Base-by-base conservation (phyloP, 2,329 filamentous ascomycete species). In the Diaporthe sp. region DNA sequence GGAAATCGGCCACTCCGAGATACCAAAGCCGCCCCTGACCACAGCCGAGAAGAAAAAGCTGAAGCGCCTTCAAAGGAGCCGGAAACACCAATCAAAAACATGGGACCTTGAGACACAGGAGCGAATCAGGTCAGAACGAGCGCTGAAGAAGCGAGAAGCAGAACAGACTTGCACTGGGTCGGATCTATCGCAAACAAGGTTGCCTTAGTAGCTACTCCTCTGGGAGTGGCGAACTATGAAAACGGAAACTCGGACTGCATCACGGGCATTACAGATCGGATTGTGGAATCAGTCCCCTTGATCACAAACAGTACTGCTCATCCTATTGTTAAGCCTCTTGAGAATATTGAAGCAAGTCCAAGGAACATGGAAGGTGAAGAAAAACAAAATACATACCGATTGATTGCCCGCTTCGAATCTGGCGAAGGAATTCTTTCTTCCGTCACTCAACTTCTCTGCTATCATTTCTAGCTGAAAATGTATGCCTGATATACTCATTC, bases 61-160 rank as follows among this genome's bases (percentile, higher is more conserved):
- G 34, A 39, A 39, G 57, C 7, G 57, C n/a, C 19, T 39, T 60
- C 8, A 60, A 60, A 34, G 57, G 25, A 60, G 57, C 57, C 57
- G 57, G 57, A 60, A 60, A 60, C 19, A 60, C 34, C 31, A 60
- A n/a, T 34, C 57, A 39, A 60, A 61, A 42, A 25, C 58, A 28
- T 61, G 58, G 58, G 58, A 61, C 58, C 58, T 61, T 61, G 58
- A 61, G 25, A 61, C 34, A 34, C 53, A 57, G 28, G 53, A 57
- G 25, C 53, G 13, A 57, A 57, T 57, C 25, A 57, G 53, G 53
- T 57, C 53, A 31, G 53, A 57, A 57, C 25, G 53, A 57, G 53
- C 53, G 53, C 25, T 57, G 25, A 57, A 31, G 53, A 57, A 57
- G 53, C 31, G 53, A 57, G 25, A 57, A 57, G 53, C 31, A 28